A percentile compares a stretch with the other conserved stretches of the same genome.
These are phyloP conservation scores for Vigna hirtella DNA, from an alignment of 306 rosid genomes.

Conservation along the genomic window DNA sequence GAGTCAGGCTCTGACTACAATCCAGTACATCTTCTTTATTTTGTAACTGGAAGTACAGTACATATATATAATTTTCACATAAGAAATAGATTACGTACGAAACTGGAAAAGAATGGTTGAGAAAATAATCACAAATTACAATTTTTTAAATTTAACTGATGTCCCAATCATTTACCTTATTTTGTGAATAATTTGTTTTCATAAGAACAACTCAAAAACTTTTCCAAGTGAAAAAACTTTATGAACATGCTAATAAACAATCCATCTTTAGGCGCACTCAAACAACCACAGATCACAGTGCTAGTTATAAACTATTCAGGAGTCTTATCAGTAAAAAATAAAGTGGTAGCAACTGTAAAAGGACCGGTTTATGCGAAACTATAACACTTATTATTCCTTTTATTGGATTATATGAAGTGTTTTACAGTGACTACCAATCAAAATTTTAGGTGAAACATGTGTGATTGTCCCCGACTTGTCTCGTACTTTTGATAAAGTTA, in stretches of 20 bases:
- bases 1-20: neutral
- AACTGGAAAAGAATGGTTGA: no score
- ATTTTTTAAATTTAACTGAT: no score
- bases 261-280: neutral
- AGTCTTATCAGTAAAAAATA: neutral
- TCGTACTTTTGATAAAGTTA: slow-evolving; percentile 43
- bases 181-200: no score
- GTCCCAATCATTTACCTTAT: no score
- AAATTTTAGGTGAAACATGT: slow-evolving; percentile 49
- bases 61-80: no score
- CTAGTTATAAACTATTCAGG: slow-evolving; percentile 3
- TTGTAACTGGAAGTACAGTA: no score
- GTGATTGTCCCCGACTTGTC: slow-evolving; percentile 45
- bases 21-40: neutral
- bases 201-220: no score
- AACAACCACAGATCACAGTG: neutral
- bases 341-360: slow-evolving; percentile 25
- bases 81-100: no score
- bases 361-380: slow-evolving; percentile 5
- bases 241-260: neutral
- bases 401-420: slow-evolving; percentile 31
- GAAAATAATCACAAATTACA: no score
- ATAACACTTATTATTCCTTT: slow-evolving; percentile 16
- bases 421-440: slow-evolving; percentile 6
- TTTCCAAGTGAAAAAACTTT: no score